Percentiles rank a stretch among this genome's conserved stretches.
Conservation (phyloP, 768 basidiomycete genomes). For the Podaxis sp. region DNA sequence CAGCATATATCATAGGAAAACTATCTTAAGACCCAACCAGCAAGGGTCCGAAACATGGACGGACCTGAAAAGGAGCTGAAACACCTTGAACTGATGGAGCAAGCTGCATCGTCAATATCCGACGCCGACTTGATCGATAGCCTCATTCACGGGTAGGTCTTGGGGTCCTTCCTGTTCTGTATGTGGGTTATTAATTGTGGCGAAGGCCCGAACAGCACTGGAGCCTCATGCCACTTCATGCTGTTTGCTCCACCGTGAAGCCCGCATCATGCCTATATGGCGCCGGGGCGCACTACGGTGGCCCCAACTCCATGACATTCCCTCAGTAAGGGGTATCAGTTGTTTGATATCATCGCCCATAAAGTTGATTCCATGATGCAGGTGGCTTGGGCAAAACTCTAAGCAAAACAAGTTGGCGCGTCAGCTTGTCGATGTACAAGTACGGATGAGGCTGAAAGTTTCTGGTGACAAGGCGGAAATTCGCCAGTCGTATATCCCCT, state of each 20-base stretch:
- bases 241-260: slow-evolving; percentile 83
- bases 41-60: slow-evolving; percentile 51
- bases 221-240: slow-evolving; percentile 92
- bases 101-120: slow-evolving; percentile 89
- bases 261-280: slow-evolving; percentile 89
- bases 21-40: slow-evolving; percentile 83
- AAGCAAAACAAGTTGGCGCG: slow-evolving; percentile 82
- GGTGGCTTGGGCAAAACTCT: slow-evolving; percentile 98
- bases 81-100: slow-evolving; percentile 78
- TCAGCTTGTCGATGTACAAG: slow-evolving; percentile 86
- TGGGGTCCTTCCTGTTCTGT: background rate
- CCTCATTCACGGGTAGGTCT: slow-evolving; percentile 83
- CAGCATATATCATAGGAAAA: slow-evolving; percentile 65
- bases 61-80: slow-evolving; percentile 70
- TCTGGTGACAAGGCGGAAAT: slow-evolving; percentile 91
- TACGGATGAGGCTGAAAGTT: slow-evolving; percentile 91
- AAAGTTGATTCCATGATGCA: slow-evolving; percentile 28
- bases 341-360: slow-evolving; percentile 11
- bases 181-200: slow-evolving; percentile 8
- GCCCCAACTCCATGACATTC: slow-evolving; percentile 70
- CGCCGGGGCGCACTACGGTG: slow-evolving; percentile 59
- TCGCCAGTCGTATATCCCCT: slow-evolving; percentile 87
- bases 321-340: slow-evolving; percentile 65
- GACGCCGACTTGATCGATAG: slow-evolving; percentile 93
- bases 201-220: slow-evolving; percentile 91